Conservation (phyloP, 2,329 filamentous ascomycete species). For the Trichophyton verrucosum region DNA sequence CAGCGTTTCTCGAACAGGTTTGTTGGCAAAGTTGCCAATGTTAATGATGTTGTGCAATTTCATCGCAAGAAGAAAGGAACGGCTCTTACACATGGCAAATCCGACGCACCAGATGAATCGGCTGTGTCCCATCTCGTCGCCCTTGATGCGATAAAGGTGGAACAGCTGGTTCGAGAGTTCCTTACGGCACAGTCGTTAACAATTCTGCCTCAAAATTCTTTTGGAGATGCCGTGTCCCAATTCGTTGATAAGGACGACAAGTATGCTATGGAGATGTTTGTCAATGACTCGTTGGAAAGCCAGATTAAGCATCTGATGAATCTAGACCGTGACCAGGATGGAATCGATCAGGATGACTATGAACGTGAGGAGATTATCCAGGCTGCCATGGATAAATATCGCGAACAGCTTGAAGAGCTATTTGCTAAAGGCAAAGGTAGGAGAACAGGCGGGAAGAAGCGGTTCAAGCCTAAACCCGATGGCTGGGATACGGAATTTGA, state of each 20-base stretch:
- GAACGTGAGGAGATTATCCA: constrained; percentile 58
- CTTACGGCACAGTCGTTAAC: constrained; percentile 77
- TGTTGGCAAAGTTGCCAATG: constrained; percentile 78
- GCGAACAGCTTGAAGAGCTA: constrained; percentile 55
- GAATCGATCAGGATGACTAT: constrained; percentile 55
- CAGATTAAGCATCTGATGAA: constrained; percentile 59
- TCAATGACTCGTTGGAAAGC: constrained; percentile 56
- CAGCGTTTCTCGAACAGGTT: constrained; percentile 94
- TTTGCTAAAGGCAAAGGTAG: constrained; percentile 52
- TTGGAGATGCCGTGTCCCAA: constrained; percentile 82
- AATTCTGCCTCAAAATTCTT: constrained; percentile 82
- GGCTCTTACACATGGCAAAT: constrained; percentile 30
- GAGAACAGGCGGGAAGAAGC: constrained; percentile 40
- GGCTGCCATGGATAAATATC: constrained; percentile 60
- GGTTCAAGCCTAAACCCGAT: constrained; percentile 62
- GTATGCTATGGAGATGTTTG: constrained; percentile 73
- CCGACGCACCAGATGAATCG: constrained; percentile 52
- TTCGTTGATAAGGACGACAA: constrained; percentile 95
- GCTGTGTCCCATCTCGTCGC: constrained; percentile 47
- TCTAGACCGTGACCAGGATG: constrained; percentile 55
- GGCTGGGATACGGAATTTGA: constrained; percentile 85
- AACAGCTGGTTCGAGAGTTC: constrained; percentile 78
- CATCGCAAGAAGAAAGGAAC: constrained; percentile 68
- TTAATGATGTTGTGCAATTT: constrained; percentile 86
- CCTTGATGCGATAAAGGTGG: constrained; percentile 71